These are phyloP conservation scores for Pestalotiopsis sp. DNA, from an alignment of 2,329 filamentous ascomycete species.

Conservation along the genomic window DNA sequence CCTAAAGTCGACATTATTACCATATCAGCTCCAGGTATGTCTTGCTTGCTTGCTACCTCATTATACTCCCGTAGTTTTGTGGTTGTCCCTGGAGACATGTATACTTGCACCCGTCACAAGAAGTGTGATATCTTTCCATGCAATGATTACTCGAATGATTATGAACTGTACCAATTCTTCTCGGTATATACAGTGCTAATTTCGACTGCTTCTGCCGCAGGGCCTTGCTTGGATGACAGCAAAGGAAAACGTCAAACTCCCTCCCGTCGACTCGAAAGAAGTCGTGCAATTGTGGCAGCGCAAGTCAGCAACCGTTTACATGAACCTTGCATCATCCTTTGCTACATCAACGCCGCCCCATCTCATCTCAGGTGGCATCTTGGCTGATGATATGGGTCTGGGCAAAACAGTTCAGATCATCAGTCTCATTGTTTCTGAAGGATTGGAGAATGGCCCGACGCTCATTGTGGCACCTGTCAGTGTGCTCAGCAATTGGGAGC, in stretches of 20 bases:
- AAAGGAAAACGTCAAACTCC: constrained; percentile 72
- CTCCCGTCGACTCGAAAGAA: constrained; percentile 57
- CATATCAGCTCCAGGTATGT: constrained; percentile 71
- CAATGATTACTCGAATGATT: neutral
- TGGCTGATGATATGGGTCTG: constrained; percentile 91
- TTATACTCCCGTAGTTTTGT: no score
- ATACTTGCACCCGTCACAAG: neutral
- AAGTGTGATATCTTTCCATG: neutral
- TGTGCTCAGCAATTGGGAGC: constrained; percentile 89
- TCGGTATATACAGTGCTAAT: constrained; percentile 10
- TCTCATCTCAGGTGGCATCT: constrained; percentile 78
- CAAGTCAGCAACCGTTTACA: constrained; percentile 46
- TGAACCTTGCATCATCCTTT: constrained; percentile 74
- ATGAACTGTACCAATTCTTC: neutral
- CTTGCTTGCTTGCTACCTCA: neutral
- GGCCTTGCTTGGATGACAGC: constrained; percentile 80
- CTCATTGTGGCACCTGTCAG: constrained; percentile 81
- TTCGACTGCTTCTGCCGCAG: constrained; percentile 39
- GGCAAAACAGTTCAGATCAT: constrained; percentile 90
- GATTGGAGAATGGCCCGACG: constrained; percentile 59
- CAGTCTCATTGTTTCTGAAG: constrained; percentile 66
- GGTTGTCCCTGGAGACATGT: no score
- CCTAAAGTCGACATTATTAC: constrained; percentile 69
- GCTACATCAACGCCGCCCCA: constrained; percentile 57
- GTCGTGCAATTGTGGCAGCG: constrained; percentile 79